Base-by-base conservation (phyloP, 2,329 filamentous ascomycete species). In the Aspergillus sp. region DNA sequence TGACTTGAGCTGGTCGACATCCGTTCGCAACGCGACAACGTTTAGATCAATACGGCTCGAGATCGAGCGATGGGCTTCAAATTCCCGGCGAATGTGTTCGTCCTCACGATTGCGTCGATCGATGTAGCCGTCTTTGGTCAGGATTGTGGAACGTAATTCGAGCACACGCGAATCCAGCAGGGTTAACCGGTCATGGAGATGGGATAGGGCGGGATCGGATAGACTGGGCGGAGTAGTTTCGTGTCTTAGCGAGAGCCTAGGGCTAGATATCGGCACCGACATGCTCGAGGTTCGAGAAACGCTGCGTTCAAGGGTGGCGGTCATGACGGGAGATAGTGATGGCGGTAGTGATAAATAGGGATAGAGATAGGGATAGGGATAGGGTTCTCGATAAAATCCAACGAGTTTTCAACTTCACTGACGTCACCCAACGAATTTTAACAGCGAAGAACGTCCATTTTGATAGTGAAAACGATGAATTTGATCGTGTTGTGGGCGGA, bases 41-140 rank as follows among this genome's bases (percentile, higher is more conserved):
- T 73, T 73, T 31, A 70, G 49, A 52, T 77, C 75, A 50, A 77
- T 76, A 6, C 72, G 71, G 46, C 67, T 69, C 11, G 69, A 73
- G 31, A 75, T 69, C n/a, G 69, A 65, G 32, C 68, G 70, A 54
- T 76, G 68, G 52, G 67, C 64, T 56, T 76, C 71, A 39, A 78
- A 77, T 56, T 78, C 75, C 6, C 74, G 73, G 47, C 73, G 71
- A 36, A 78, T 69, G 49, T 73, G 71, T 11, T 75, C 68, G 60
- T 78, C 75, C 65, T 78, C 74, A 16, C 72, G 70, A 60, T 76
- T 77, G 2, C 75, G 69, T 55, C 75, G 71, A 53, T 77, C 74
- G 50, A 72, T 66, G 64, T 78, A 78, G 26, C 66, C 69, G 52
- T 78, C 74, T 58, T 74, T 75, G 22, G 75, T 77, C 31, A 78